A percentile compares a stretch with the other conserved stretches of the same genome.
These are phyloP conservation scores for Chenopodium formosanum DNA, from an alignment of 148 eudicot species.

Conservation along the genomic window DNA sequence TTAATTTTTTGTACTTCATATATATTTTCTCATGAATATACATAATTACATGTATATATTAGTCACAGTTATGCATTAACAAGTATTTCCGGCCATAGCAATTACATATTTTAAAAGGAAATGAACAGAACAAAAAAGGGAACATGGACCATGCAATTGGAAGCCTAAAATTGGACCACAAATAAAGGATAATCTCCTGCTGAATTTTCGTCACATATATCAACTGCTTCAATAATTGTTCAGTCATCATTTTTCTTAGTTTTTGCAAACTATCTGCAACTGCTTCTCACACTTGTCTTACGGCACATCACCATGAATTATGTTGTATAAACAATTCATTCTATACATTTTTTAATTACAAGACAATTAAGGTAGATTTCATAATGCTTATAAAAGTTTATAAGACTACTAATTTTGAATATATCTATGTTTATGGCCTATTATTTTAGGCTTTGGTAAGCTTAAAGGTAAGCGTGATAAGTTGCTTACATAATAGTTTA, in stretches of 20 bases:
- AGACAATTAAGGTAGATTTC: not conserved
- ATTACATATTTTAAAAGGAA: too few species aligned
- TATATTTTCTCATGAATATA: too few species aligned
- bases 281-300: constrained; percentile 8
- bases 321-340: not conserved
- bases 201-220: not conserved
- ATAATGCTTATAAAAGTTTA: not conserved
- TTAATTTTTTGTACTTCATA: too few species aligned
- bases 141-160: not conserved
- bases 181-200: not conserved
- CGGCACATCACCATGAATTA: not conserved
- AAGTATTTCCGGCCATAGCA: too few species aligned
- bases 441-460: not conserved
- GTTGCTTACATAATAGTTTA: not conserved
- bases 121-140: too few species aligned
- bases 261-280: not conserved
- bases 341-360: not conserved
- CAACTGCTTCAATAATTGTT: not conserved
- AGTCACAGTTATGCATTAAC: too few species aligned
- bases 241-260: not conserved
- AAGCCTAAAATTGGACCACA: not conserved
- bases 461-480: not conserved
- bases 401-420: not conserved
- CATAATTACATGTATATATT: too few species aligned
- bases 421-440: not conserved